These are phyloP conservation scores for Xylariaceae sp. DNA, from an alignment of 2,329 filamentous ascomycete genomes.

Conservation along the genomic window DNA sequence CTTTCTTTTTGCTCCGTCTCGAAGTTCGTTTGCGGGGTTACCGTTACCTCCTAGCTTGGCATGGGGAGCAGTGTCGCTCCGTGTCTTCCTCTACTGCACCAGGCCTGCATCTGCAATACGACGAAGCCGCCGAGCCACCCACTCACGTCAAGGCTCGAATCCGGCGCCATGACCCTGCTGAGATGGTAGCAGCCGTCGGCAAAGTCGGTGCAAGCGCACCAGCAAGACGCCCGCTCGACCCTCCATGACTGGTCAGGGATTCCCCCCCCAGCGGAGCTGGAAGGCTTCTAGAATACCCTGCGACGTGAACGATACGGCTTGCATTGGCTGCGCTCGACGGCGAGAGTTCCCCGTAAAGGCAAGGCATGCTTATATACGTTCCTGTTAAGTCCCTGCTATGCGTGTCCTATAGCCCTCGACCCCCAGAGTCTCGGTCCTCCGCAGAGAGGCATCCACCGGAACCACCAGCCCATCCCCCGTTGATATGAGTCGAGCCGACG, in stretches of 20 bases:
- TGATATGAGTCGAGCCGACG: not conserved
- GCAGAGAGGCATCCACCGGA: not conserved
- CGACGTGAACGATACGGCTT: conserved; percentile 7
- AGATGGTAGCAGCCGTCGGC: too few relatives aligned
- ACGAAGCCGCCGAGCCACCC: too few relatives aligned
- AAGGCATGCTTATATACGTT: conserved; percentile 10
- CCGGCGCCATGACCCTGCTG: too few relatives aligned
- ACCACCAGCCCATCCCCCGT: not conserved
- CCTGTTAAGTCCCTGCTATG: conserved; percentile 9
- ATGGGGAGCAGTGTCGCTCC: too few relatives aligned
- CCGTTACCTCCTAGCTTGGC: too few relatives aligned
- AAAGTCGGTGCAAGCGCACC: conserved; percentile 10
- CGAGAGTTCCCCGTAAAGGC: conserved; percentile 1
- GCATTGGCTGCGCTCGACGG: conserved; percentile 1
- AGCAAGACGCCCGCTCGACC: conserved; percentile 5
- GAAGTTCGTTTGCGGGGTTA: too few relatives aligned
- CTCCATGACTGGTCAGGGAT: conserved; percentile 9
- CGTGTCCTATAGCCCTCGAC: conserved; percentile 1
- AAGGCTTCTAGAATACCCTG: conserved; percentile 11
- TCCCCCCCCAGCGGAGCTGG: conserved; percentile 6
- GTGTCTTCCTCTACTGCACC: too few relatives aligned
- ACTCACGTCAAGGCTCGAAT: too few relatives aligned
- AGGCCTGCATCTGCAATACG: too few relatives aligned
- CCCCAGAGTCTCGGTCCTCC: not conserved
- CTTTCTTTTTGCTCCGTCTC: too few relatives aligned